Evolutionary conservation across 1,284 basidiomycete genomes (phyloP).

Genomic region (Phlebopus sp.): DNA sequence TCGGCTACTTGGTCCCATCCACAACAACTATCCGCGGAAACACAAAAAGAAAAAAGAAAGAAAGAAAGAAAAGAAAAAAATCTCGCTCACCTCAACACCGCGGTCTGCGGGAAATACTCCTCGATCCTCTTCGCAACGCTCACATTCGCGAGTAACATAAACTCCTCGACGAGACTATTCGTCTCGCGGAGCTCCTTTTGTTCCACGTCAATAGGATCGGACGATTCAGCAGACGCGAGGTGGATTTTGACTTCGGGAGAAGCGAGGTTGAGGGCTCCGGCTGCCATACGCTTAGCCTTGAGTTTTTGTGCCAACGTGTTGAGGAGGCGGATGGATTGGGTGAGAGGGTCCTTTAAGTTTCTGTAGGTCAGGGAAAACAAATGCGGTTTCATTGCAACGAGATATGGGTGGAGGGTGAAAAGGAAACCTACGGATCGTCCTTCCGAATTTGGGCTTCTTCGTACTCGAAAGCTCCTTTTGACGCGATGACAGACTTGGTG

Average conservation of each 20-base stretch:
- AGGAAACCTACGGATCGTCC: slow-evolving; percentile 74
- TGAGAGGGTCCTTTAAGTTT: slow-evolving; percentile 79
- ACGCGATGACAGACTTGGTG: slow-evolving; percentile 95
- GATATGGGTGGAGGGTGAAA: slow-evolving; percentile 2
- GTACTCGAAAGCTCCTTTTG: slow-evolving; percentile 97
- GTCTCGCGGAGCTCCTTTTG: slow-evolving; percentile 94
- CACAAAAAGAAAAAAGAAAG: slow-evolving; percentile 9
- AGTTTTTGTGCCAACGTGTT: slow-evolving; percentile 88
- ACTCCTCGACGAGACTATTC: slow-evolving; percentile 97
- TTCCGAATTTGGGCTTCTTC: slow-evolving; percentile 94
- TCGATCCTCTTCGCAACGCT: slow-evolving; percentile 92
- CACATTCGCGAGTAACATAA: slow-evolving; percentile 98
- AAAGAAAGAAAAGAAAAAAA: slow-evolving; percentile 5
- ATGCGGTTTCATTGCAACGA: background rate
- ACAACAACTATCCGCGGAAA: slow-evolving; percentile 1
- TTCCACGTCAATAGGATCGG: slow-evolving; percentile 96
- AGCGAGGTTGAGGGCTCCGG: slow-evolving; percentile 94
- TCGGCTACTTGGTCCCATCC: too few species aligned
- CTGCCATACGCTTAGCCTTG: slow-evolving; percentile 84
- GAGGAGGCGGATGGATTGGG: slow-evolving; percentile 85
- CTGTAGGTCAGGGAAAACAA: slow-evolving; percentile 36
- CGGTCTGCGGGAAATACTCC: slow-evolving; percentile 93
- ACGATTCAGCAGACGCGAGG: slow-evolving; percentile 87
- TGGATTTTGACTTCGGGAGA: slow-evolving; percentile 98
- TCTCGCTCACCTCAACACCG: slow-evolving; percentile 73